A percentile compares a stretch with the other conserved stretches of the same genome.
These are phyloP conservation scores for Vigna angularis DNA, from an alignment of 306 rosid genomes.

Conservation along the genomic window DNA sequence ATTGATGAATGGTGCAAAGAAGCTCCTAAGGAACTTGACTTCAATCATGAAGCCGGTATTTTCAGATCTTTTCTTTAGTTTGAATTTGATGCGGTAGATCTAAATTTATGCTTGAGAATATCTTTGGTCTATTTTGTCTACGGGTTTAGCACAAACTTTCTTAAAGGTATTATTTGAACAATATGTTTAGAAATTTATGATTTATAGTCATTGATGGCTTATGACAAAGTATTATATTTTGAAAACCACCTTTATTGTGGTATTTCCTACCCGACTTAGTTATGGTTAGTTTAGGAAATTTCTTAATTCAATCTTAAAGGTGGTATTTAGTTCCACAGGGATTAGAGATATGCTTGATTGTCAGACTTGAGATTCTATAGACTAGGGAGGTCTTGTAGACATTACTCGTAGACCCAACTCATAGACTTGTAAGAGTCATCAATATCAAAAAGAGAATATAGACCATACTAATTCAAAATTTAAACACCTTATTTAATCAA, in stretches of 20 bases:
- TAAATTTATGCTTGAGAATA: slow-evolving; percentile 34
- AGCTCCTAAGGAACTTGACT: slow-evolving; percentile 97
- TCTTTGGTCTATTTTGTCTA: slow-evolving; percentile 15
- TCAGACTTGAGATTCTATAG: too few relatives aligned
- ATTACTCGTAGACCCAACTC: too few relatives aligned
- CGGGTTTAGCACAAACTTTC: slow-evolving; percentile 28
- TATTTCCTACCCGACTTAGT: not conserved
- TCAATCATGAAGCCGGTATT: slow-evolving; percentile 93
- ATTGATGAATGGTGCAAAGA: slow-evolving; percentile 99
- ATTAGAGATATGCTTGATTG: too few relatives aligned
- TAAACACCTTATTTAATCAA: too few relatives aligned
- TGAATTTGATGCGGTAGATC: slow-evolving; percentile 20
- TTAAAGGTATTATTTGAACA: not conserved
- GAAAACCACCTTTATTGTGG: not conserved
- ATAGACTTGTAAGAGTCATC: too few relatives aligned
- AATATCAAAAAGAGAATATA: too few relatives aligned
- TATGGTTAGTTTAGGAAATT: not conserved
- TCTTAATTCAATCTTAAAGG: not conserved
- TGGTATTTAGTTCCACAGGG: not conserved
- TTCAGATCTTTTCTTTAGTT: slow-evolving; percentile 39
- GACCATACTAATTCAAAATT: too few relatives aligned
- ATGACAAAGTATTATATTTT: not conserved
- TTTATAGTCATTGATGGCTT: not conserved
- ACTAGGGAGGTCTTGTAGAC: too few relatives aligned
- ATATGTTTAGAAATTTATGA: slow-evolving; percentile 17